These are phyloP conservation scores for Zygoascus biomembranicola DNA, from an alignment of 805 yeast species.

Conservation along the genomic window DNA sequence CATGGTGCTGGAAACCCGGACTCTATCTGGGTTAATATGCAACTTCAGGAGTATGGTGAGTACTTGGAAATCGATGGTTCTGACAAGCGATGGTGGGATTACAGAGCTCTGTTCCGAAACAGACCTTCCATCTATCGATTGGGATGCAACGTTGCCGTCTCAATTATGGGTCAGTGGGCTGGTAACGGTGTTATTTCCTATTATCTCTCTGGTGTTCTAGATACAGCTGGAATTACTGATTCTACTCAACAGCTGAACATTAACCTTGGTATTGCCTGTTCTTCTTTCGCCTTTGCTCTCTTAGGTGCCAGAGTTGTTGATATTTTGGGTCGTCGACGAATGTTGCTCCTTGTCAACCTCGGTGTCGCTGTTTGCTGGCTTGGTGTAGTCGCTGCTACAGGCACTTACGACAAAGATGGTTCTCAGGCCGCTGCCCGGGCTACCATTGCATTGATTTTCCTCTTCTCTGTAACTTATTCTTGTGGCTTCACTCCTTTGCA, in stretches of 20 bases:
- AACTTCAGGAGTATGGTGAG: slow-evolving; percentile 14
- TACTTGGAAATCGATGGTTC: slow-evolving; percentile 13
- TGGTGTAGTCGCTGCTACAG: slow-evolving; percentile 31
- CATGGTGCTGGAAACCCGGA: slow-evolving; percentile 16
- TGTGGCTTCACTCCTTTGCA: slow-evolving; percentile 32
- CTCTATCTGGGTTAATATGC: slow-evolving; percentile 10
- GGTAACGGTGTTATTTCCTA: slow-evolving; percentile 15
- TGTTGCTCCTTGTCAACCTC: slow-evolving; percentile 18
- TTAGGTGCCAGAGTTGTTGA: slow-evolving; percentile 23
- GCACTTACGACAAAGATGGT: slow-evolving; percentile 16
- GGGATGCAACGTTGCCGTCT: slow-evolving; percentile 10
- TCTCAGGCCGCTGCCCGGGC: slow-evolving; percentile 17
- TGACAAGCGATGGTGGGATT: slow-evolving; percentile 17
- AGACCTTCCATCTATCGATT: slow-evolving; percentile 14
- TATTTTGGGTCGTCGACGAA: slow-evolving; percentile 24
- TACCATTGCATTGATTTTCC: slow-evolving; percentile 11
- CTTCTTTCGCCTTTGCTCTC: slow-evolving; percentile 8
- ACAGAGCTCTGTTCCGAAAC: slow-evolving; percentile 13
- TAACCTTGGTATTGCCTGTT: slow-evolving; percentile 9
- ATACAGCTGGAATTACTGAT: slow-evolving; percentile 11
- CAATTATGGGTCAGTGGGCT: slow-evolving; percentile 4
- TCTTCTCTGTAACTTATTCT: slow-evolving; percentile 12
- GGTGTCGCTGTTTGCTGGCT: slow-evolving; percentile 19
- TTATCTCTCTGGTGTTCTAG: slow-evolving; percentile 9
- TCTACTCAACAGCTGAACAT: slow-evolving; percentile 19